Base-by-base conservation (phyloP, 352 stramenopile species). In the Globisporangium splendens region DNA sequence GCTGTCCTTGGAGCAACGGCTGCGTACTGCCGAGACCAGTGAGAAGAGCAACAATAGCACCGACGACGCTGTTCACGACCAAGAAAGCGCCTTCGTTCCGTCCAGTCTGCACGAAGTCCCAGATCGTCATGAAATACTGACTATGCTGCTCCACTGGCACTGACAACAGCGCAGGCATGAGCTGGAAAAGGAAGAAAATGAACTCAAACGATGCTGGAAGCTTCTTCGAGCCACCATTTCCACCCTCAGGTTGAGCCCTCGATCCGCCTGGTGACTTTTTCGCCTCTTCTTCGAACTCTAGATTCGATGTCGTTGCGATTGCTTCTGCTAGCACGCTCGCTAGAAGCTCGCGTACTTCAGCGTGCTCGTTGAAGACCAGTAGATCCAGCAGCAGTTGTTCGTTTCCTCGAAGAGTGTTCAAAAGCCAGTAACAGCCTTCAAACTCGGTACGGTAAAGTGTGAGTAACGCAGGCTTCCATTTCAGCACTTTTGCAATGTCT, bases 191-290 rank as follows among this genome's bases (percentile, higher is more conserved):
- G 55, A 86, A 71, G 43, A 91, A 91, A 54, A 91, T 77, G 50
- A 94, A 92, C 66, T 91, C 83, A 56, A 91, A 94, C 6, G 82
- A 84, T 8, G 69, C 72, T n/a, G 85, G 85, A 3, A 94, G 59
- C 28, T 70, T 56, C 22, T 78, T 81, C 20, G 31, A 72, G 66
- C 22, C 54, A 53, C 56, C 48, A 46, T 31, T 5, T 31, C 15
- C 33, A n/a, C 21, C 42, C 33, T 8, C 38, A 28, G 52, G 18
- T 3, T 58, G 14, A 22, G 28, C 35, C 15, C 43, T n/a, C 3
- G 15, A 35, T 41, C 8, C 48, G 1, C 21, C 15, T 56, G 39
- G 1, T 20, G 31, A 52, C 20, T 44, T 35, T 35, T 35, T 47
- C 66, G 55, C 54, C 64, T 77, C 63, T 44, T 74, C 66, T 56